Evolutionary conservation across 2,329 filamentous ascomycete genomes (phyloP).

Genomic region (Hymenoscyphus albidus): DNA sequence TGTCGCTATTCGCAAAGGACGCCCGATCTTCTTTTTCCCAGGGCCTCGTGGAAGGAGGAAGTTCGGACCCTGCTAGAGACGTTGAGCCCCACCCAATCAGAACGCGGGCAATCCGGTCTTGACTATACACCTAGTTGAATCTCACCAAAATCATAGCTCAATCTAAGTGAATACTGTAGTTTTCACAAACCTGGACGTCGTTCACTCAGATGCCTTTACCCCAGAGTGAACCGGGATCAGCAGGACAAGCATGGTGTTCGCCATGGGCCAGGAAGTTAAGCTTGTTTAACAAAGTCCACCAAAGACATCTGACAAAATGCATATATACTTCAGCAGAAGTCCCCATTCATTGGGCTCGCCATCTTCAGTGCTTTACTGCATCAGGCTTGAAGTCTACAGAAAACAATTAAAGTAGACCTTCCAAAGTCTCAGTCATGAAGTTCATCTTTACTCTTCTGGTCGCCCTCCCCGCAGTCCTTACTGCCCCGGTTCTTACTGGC

Average conservation of each 20-base stretch:
- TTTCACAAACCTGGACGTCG: neutral
- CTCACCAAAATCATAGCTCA: neutral
- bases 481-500: conserved; percentile 5
- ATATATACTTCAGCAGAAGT: neutral
- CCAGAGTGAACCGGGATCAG: neutral
- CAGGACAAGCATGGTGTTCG: neutral
- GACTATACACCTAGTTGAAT: neutral
- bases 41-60: neutral
- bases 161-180: neutral
- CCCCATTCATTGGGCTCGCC: neutral
- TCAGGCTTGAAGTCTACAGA: neutral
- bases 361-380: neutral
- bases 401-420: neutral
- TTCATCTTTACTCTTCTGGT: conserved; percentile 4
- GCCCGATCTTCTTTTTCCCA: neutral
- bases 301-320: neutral
- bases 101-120: neutral
- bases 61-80: neutral
- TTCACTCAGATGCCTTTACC: neutral
- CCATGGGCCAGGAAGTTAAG: neutral
- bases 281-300: neutral
- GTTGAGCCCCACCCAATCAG: neutral
- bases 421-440: conserved; percentile 10
- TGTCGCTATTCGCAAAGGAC: neutral
- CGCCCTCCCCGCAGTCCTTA: conserved; percentile 7